A percentile compares a stretch with the other conserved stretches of the same genome.
Conservation (phyloP, 1,284 basidiomycete genomes). For the Fomitiporia mediterranea region DNA sequence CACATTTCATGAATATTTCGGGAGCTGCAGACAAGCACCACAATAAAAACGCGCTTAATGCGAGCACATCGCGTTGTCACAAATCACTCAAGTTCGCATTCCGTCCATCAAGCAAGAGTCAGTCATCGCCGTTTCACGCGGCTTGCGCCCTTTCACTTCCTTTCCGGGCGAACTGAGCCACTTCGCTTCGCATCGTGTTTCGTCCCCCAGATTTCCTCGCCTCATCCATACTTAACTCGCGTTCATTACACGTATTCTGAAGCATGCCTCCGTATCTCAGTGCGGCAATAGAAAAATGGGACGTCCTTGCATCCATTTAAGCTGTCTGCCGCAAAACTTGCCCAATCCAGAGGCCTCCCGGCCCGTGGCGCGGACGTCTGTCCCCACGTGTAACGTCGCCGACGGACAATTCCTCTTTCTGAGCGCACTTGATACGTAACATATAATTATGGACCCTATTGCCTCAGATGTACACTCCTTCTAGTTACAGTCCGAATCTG, state of each 20-base stretch:
- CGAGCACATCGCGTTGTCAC: neutral
- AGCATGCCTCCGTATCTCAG: neutral
- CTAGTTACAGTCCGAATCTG: neutral
- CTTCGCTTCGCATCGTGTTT: neutral
- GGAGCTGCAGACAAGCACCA: neutral
- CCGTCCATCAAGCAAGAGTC: constrained; percentile 1
- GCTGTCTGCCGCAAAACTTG: neutral
- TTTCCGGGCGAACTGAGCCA: neutral
- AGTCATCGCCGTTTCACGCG: constrained; percentile 5
- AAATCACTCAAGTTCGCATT: neutral
- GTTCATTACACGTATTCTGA: neutral
- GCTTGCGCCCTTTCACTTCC: constrained; percentile 12
- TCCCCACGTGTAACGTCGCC: constrained; percentile 10
- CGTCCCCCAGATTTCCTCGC: neutral
- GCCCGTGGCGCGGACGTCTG: neutral
- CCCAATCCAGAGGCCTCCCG: neutral
- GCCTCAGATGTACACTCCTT: neutral
- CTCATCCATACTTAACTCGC: neutral
- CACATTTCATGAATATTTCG: neutral
- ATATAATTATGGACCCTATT: neutral
- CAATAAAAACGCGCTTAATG: constrained; percentile 9
- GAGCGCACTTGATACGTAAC: neutral
- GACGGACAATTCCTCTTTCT: neutral
- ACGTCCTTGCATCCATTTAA: neutral
- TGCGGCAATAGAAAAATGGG: neutral